Evolutionary conservation across 495 filamentous ascomycete species (phyloP).

Genomic region (Penicillium manginii): DNA sequence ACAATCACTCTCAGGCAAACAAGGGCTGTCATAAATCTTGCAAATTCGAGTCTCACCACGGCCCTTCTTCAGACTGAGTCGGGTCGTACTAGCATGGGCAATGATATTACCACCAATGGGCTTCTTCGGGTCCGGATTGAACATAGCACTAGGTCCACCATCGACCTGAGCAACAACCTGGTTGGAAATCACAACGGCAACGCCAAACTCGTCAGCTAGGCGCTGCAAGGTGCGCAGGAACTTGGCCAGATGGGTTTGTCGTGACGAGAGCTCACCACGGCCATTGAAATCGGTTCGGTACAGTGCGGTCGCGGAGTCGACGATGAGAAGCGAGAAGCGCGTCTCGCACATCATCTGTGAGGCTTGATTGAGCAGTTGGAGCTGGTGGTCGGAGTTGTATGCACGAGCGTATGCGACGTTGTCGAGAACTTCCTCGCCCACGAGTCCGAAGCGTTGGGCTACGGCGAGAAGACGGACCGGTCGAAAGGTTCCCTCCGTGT

Average conservation of each 20-base stretch:
- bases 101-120: slow-evolving; percentile 99
- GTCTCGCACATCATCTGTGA: slow-evolving; percentile 99
- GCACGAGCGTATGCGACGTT: slow-evolving; percentile 97
- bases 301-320: slow-evolving; percentile 91
- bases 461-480: slow-evolving; percentile 89
- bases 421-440: slow-evolving; percentile 95
- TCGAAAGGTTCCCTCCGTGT: slow-evolving; percentile 96
- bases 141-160: slow-evolving; percentile 94
- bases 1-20: slow-evolving; percentile 93
- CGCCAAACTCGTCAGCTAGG: slow-evolving; percentile 96
- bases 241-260: slow-evolving; percentile 94
- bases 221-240: slow-evolving; percentile 95
- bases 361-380: slow-evolving; percentile 91
- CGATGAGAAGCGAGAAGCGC: slow-evolving; percentile 90
- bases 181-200: slow-evolving; percentile 98
- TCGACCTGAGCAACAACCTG: slow-evolving; percentile 98
- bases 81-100: slow-evolving; percentile 91
- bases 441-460: slow-evolving; percentile 89
- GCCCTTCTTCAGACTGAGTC: slow-evolving; percentile 91
- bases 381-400: slow-evolving; percentile 97
- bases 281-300: slow-evolving; percentile 96
- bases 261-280: slow-evolving; percentile 85
- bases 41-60: slow-evolving; percentile 93
- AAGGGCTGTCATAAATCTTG: slow-evolving; percentile 98
- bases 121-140: slow-evolving; percentile 98